Evolutionary conservation across 108 stramenopile genomes (phyloP), one percentile per base, ranked within the genome.

Genomic region (Cylindrotheca fusiformis): DNA sequence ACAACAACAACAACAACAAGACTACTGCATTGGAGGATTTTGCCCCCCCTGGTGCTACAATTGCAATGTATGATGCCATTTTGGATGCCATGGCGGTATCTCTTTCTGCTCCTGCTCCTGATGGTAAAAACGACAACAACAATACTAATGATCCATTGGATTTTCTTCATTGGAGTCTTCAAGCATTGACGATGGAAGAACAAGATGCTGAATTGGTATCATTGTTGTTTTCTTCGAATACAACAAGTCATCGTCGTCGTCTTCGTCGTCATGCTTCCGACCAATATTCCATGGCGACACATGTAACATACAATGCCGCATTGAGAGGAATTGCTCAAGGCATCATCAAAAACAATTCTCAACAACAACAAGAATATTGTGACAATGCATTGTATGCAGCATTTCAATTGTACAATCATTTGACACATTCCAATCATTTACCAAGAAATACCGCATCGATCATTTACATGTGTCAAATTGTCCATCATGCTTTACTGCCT

Each of bases 261-360:
- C 63, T 67, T 32, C n/a, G 29, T 24, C 25, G 54, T 19, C 53
- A 53, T 19, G 54, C 30, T 6, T 54, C 58, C 29, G 66, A 62
- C 54, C 21, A 32, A 19, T 47, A 70, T 24, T 75, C 74, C 12
- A 30, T 57, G 12, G 83, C 84, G 17, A 84, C 84, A 14, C 70
- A 76, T 55, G 72, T 85, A 58, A 83, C 84, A 8, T 85, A 83
- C 80, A 88, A 88, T 60, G 74, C 87, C 0, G 68, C 81, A 1
- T 50, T 88, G 31, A 76, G 87, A 48, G 71, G 82, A 14, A 64
- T 82, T 32, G 68, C 82, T 47, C 75, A 66, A 41, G 49, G 20
- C 22, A 63, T 46, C 22, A 46, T 30, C 32, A 44, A 32, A 49
- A 55, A 32, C 19, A 53, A 74, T 55, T 72, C 73, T 18, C 58